Conservation (phyloP, 108 stramenopile genomes). For the Fragilaria crotonensis region DNA sequence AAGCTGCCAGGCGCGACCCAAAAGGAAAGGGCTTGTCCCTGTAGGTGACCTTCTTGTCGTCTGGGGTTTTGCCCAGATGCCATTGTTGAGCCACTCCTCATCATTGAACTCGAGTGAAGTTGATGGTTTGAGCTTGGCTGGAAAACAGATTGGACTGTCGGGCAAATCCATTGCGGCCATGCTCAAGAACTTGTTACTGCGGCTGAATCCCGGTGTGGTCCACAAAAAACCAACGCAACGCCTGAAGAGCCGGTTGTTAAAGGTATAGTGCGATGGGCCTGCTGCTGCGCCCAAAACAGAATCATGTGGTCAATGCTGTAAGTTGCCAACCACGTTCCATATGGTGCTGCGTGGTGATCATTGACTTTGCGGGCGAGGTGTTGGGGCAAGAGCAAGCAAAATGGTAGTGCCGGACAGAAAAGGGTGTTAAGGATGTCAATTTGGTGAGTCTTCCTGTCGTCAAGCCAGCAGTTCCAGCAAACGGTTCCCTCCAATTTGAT, state of each 20-base stretch:
- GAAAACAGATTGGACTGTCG: too few species aligned
- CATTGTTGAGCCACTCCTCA: too few species aligned
- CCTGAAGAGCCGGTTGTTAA: slow-evolving; percentile 2
- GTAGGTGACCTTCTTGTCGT: too few species aligned
- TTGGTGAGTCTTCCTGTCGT: slow-evolving; percentile 16
- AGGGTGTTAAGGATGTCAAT: slow-evolving; percentile 23
- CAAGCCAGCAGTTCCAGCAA: slow-evolving; percentile 16
- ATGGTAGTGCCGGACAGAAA: slow-evolving; percentile 12
- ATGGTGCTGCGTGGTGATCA: background rate
- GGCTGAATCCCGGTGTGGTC: slow-evolving; percentile 8
- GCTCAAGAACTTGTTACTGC: too few species aligned
- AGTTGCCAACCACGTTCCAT: background rate
- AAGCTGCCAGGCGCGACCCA: too few species aligned
- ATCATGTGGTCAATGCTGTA: background rate
- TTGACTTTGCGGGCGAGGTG: slow-evolving; percentile 2
- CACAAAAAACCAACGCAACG: slow-evolving; percentile 8
- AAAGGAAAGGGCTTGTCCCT: too few species aligned
- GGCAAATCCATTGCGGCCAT: too few species aligned
- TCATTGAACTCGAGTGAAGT: too few species aligned
- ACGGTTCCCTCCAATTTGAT: background rate
- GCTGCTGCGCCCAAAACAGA: background rate
- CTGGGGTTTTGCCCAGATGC: too few species aligned
- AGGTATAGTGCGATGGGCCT: background rate
- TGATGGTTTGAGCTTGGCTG: too few species aligned
- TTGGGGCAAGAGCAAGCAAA: slow-evolving; percentile 10